Percentiles rank a stretch among this genome's conserved stretches.
Evolutionary conservation across 1,139 yeast species (phyloP).

Genomic region (Suhomyces coccinellae): DNA sequence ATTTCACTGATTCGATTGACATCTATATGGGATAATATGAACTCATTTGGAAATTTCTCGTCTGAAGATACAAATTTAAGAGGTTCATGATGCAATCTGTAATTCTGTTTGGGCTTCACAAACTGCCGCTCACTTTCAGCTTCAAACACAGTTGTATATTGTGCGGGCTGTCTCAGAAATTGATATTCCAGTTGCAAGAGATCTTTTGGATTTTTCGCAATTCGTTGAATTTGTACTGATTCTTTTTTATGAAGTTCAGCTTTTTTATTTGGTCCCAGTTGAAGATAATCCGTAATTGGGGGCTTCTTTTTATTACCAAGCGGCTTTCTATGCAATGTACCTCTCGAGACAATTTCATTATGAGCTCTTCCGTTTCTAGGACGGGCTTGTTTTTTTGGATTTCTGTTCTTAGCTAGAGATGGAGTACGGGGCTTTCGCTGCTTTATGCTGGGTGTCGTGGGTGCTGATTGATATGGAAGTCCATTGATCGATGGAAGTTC

Average conservation of each 20-base stretch:
- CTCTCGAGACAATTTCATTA: not conserved
- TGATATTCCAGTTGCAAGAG: conserved; percentile 18
- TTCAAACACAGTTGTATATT: conserved; percentile 37
- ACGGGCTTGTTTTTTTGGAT: not conserved
- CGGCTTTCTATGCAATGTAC: conserved; percentile 11
- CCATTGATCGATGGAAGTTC: not conserved
- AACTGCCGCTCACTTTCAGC: conserved; percentile 33
- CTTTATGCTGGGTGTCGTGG: not conserved
- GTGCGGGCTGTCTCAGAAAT: conserved; percentile 33
- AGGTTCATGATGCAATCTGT: not conserved
- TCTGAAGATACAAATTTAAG: not conserved
- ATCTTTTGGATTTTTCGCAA: conserved; percentile 11
- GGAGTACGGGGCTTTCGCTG: too few relatives aligned
- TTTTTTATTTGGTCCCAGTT: not conserved
- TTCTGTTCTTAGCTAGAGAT: too few relatives aligned
- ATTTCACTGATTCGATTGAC: conserved; percentile 23
- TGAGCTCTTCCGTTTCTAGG: not conserved
- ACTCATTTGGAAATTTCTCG: conserved; percentile 12
- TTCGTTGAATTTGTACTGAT: not conserved
- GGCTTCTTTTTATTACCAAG: not conserved
- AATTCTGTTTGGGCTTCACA: conserved; percentile 8
- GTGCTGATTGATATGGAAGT: not conserved
- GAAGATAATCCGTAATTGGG: not conserved
- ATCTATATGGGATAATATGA: conserved; percentile 22
- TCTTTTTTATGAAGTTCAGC: not conserved